phyloP scores from a whole-genome alignment of 139 green algal species.

The Micractinium sp. region DNA sequence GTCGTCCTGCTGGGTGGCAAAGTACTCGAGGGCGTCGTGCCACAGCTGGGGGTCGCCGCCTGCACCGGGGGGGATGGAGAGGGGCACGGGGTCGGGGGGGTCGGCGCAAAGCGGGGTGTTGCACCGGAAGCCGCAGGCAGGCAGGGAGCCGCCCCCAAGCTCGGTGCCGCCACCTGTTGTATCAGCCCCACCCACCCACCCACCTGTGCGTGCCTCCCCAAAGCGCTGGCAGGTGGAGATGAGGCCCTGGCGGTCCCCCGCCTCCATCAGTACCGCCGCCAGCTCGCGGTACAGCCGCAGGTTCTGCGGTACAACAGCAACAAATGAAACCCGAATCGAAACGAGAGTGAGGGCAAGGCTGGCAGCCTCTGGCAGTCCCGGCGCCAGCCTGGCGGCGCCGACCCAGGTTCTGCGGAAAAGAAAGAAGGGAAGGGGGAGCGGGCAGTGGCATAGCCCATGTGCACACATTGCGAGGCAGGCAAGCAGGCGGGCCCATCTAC shows the following conservation, averaged over 20 bases:
- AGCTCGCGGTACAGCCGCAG: conserved; percentile 84
- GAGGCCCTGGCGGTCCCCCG: conserved; percentile 72
- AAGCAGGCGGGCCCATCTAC: neutral
- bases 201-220: conserved; percentile 64
- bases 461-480: too few relatives aligned
- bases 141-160: neutral
- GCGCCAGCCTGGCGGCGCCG: neutral
- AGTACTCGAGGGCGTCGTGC: conserved; percentile 81
- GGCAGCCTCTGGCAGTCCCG: too few relatives aligned
- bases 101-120: neutral
- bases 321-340: neutral
- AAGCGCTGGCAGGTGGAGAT: conserved; percentile 78
- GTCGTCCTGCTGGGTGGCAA: conserved; percentile 56
- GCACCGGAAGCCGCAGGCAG: neutral
- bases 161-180: neutral
- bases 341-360: neutral
- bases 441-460: too few relatives aligned
- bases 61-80: too few relatives aligned
- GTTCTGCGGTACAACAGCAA: conserved; percentile 23
- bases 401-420: neutral
- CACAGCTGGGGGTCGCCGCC: conserved; percentile 88
- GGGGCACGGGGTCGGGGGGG: too few relatives aligned
- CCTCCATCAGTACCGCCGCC: conserved; percentile 75
- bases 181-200: neutral
- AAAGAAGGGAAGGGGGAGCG: too few relatives aligned